Evolutionary conservation across 1,284 basidiomycete species (phyloP), one percentile per base, ranked within the genome.

Genomic region (Boletus sp.): DNA sequence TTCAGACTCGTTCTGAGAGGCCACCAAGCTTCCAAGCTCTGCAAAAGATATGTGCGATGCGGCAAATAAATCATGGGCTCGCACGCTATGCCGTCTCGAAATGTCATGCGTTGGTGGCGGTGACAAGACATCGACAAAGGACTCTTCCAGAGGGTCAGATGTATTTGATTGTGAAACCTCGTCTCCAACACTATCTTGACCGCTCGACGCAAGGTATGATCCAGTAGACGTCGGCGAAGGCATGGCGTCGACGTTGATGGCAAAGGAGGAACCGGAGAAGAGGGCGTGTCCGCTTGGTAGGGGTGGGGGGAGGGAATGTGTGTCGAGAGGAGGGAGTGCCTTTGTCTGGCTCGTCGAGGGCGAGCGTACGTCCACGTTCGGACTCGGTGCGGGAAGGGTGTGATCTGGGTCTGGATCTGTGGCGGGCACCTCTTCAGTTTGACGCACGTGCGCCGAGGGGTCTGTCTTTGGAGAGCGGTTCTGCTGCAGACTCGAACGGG

Each of bases 41-140:
- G 67, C 29, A 37, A 68, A 68, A 1, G 67, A 68, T 3, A 68
- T 67, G 35, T 68, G 69, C 0, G 69, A 71, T 20, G 55, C 49
- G 9, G 69, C 64, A 20, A 71, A 68, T 9, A 67, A 11, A 22
- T 68, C 67, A 22, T 71, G 67, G 4, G 59, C 55, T n/a, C 67
- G 67, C 49, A 71, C 8, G n/a, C 66, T 70, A 36, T 44, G 61
- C 11, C 61, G 69, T 16, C 56, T 59, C 0, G 60, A 46, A 2
- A 61, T 24, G 37, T 44, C 56, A 3, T 55, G 57, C 0, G 57
- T 4, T 2, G 67, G 62, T 1, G 52, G 1, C 24, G 67, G 69
- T 1, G 67, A 71, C 15, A 72, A n/a, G 50, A 70, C 8, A 3
- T 70, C 55, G 29, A 55, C 42, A 13, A 68, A 56, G 0, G 67